These are phyloP conservation scores for Apiospora koreana DNA, from an alignment of 2,329 filamentous ascomycete species.

Conservation along the genomic window DNA sequence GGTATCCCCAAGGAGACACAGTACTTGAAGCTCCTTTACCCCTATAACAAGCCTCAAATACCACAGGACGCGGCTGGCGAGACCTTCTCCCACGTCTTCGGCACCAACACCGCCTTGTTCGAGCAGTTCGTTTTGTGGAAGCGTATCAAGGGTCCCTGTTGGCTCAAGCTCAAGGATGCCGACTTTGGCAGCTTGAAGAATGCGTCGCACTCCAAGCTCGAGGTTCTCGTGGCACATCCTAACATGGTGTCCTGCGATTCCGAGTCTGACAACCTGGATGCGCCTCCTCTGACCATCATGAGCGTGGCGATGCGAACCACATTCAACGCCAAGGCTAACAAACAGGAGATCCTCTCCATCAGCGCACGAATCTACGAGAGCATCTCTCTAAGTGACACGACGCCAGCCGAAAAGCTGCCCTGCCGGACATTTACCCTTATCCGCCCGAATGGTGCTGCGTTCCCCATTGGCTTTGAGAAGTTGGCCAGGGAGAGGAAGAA, in stretches of 20 bases:
- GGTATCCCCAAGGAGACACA: constrained; percentile 85
- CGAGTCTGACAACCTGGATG: constrained; percentile 79
- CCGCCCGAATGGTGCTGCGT: constrained; percentile 73
- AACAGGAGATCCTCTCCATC: constrained; percentile 90
- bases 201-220: constrained; percentile 95
- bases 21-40: constrained; percentile 95
- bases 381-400: constrained; percentile 83
- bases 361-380: constrained; percentile 94
- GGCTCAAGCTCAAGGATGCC: constrained; percentile 86
- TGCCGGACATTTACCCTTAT: constrained; percentile 92
- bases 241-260: constrained; percentile 71
- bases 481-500: constrained; percentile 71
- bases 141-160: constrained; percentile 98
- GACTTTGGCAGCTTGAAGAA: constrained; percentile 86
- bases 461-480: constrained; percentile 84
- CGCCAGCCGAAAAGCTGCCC: constrained; percentile 82
- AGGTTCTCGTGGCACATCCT: constrained; percentile 79
- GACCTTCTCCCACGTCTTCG: constrained; percentile 93
- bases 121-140: constrained; percentile 99
- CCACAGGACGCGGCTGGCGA: constrained; percentile 73
- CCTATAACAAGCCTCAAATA: constrained; percentile 80
- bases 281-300: constrained; percentile 92
- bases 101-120: constrained; percentile 89
- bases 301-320: constrained; percentile 85
- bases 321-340: constrained; percentile 90